Conservation (phyloP, 2,329 filamentous ascomycete species). For the Sarocladium strictum region DNA sequence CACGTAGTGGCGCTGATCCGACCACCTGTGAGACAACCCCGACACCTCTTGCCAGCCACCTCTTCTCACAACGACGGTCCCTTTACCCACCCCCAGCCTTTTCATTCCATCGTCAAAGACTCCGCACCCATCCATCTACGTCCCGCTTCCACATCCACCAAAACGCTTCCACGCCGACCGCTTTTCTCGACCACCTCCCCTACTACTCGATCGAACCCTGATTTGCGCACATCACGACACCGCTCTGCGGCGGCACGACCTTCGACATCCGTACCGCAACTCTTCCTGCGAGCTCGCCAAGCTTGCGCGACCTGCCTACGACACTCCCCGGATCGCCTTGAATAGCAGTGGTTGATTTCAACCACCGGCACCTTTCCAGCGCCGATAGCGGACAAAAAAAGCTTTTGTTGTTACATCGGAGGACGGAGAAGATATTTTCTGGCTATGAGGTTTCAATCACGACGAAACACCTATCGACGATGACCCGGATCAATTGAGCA, state of each 20-base stretch:
- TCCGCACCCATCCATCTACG: slow-evolving; percentile 6
- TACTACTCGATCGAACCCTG: slow-evolving; percentile 4
- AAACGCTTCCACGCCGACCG: slow-evolving; percentile 1
- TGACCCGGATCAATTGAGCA: slow-evolving; percentile 6
- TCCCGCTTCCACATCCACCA: not conserved
- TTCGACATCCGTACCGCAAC: not conserved
- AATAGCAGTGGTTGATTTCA: not conserved
- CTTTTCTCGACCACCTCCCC: slow-evolving; percentile 6
- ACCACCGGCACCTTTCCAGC: not conserved
- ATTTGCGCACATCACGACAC: slow-evolving; percentile 2
- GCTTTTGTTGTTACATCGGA: not conserved
- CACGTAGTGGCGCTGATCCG: not conserved
- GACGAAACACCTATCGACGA: not conserved
- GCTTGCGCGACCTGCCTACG: not conserved
- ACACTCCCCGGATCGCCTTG: not conserved
- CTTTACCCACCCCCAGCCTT: slow-evolving; percentile 9
- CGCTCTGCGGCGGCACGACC: not conserved
- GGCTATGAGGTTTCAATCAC: slow-evolving; percentile 4
- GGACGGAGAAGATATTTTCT: not conserved
- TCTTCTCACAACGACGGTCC: not conserved
- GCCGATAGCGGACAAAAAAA: not conserved
- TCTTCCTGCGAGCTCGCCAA: not conserved
- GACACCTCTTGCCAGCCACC: slow-evolving; percentile 1
- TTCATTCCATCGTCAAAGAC: slow-evolving; percentile 8
- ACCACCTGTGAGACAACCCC: not conserved